phyloP scores from a whole-genome alignment of 352 stramenopile genomes.

The Sclerospora graminicola region DNA sequence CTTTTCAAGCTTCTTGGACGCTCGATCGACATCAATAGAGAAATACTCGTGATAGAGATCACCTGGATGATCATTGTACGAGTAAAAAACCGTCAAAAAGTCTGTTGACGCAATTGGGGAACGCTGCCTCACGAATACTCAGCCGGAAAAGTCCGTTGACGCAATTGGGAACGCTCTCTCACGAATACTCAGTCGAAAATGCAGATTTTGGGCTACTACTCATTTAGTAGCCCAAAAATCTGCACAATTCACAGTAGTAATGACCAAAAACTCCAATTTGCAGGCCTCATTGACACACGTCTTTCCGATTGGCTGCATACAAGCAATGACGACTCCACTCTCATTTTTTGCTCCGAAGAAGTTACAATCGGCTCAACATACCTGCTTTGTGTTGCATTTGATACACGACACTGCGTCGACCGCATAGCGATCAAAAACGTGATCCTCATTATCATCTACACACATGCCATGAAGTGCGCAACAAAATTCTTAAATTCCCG shows the following conservation, averaged over 20 bases:
- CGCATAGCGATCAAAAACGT: no score
- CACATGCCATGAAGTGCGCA: conserved; percentile 2
- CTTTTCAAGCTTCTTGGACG: no score
- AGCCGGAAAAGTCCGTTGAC: no score
- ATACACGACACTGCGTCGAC: conserved; percentile 85
- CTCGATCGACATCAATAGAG: no score
- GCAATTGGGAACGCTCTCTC: no score
- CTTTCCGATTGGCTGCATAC: conserved; percentile 47
- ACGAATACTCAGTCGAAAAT: no score
- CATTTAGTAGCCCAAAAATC: conserved; percentile 96
- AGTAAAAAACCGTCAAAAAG: no score
- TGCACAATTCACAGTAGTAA: conserved; percentile 94
- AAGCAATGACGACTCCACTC: neutral
- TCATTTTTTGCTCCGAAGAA: neutral
- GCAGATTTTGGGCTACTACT: conserved; percentile 97
- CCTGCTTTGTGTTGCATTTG: conserved; percentile 54
- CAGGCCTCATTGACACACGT: conserved; percentile 57
- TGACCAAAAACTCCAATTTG: conserved; percentile 74
- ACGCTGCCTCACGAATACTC: no score
- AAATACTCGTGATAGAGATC: no score
- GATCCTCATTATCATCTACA: conserved; percentile 4
- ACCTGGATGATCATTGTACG: no score
- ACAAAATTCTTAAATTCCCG: no score
- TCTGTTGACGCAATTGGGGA: no score
- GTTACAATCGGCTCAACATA: neutral